phyloP scores from a whole-genome alignment of 1,139 yeast species.

The Suhomyces atakaporum region DNA sequence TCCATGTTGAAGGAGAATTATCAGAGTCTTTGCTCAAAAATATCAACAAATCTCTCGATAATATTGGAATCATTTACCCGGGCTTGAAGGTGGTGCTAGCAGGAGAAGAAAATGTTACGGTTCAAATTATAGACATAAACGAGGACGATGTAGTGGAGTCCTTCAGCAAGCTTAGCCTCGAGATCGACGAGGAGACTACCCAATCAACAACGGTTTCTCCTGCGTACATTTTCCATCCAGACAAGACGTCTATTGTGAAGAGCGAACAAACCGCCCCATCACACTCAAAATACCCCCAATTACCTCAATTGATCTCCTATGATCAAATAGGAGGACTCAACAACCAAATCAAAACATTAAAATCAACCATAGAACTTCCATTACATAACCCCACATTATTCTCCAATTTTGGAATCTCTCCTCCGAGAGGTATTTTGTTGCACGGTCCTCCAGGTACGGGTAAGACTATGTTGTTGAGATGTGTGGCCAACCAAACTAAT shows the following conservation, averaged over 20 bases:
- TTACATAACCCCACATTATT: conserved; percentile 75
- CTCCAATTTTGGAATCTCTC: conserved; percentile 80
- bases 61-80: conserved; percentile 57
- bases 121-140: conserved; percentile 26
- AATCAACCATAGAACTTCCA: conserved; percentile 77
- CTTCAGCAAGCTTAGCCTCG: conserved; percentile 27
- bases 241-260: conserved; percentile 30
- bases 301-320: conserved; percentile 47
- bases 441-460: conserved; percentile 99
- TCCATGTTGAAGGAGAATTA: conserved; percentile 12
- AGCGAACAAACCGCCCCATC: conserved; percentile 18
- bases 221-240: conserved; percentile 44
- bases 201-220: conserved; percentile 40
- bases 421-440: conserved; percentile 85
- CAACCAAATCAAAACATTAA: conserved; percentile 60
- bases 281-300: conserved; percentile 35
- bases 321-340: conserved; percentile 75
- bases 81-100: conserved; percentile 39
- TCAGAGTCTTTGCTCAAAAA: conserved; percentile 11
- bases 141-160: conserved; percentile 22
- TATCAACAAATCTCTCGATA: conserved; percentile 44
- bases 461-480: conserved; percentile 82
- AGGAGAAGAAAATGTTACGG: conserved; percentile 2
- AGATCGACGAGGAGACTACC: conserved; percentile 12
- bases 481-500: conserved; percentile 69